Base-by-base conservation (phyloP, 352 stramenopile genomes). In the Pythium guiyangense region DNA sequence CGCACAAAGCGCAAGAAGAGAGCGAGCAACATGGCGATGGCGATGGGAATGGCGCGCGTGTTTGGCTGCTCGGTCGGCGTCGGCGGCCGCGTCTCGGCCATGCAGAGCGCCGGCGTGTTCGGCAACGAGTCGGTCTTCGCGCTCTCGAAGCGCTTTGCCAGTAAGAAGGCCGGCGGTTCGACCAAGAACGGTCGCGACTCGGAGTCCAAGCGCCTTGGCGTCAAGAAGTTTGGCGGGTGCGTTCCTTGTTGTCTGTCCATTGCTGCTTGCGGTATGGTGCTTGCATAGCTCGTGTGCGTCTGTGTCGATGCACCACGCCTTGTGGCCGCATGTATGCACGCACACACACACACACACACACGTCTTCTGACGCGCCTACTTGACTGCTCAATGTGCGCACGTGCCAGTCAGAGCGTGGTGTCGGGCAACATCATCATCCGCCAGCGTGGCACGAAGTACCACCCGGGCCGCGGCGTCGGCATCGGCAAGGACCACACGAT, bases 171-270 rank as follows among this genome's bases (percentile, higher is more conserved):
- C 6, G 96, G 94, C 34, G 97, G 97, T 43, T 98, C 92, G 6
- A 96, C 91, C n/a, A 98, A 96, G 67, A 99, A 99, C 73, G 96
- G 97, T 25, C 83, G 97, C 52, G 96, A 99, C 71, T 99, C 95
- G 17, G 79, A 94, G 64, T 98, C 96, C 42, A 96, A 98, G 75
- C 87, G 97, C 51, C 79, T 99, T 42, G 97, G 97, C 56, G 86
- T 99, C 62, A 99, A 99, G 76, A 96, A 98, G 52, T 98, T 96
- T 68, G 94, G 92, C 60, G 93, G 90, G 80, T 93, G 59, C 63
- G 71, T 65, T 20, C 10, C 14, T 48, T 34, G 29, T 3, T 60
- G 31, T 52, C n/a, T n/a, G n/a, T n/a, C n/a, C n/a, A 15, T 57
- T 18, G 47, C 18, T 40, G 10, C 6, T 44, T 3, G 22, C 18